Evolutionary conservation across 2,329 filamentous ascomycete genomes (phyloP).

Genomic region (Zymoseptoria pseudotritici): DNA sequence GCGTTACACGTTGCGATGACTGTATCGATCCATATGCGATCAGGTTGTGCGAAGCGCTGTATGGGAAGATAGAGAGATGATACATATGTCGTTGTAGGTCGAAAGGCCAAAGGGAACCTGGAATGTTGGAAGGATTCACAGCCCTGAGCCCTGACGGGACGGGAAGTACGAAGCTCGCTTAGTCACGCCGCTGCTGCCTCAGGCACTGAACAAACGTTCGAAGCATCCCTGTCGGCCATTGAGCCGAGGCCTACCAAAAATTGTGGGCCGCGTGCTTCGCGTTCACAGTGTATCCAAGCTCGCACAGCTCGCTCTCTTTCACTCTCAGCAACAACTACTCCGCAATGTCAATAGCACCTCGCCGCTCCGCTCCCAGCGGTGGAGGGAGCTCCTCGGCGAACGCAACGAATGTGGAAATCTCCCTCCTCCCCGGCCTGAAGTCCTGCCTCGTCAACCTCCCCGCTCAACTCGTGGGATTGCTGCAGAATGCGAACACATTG

Average conservation of each 20-base stretch:
- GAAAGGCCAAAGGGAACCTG: no score
- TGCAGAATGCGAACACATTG: slow-evolving; percentile 84
- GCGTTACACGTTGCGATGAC: not conserved
- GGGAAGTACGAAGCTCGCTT: not conserved
- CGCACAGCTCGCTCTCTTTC: not conserved
- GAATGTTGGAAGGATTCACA: no score
- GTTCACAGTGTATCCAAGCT: not conserved
- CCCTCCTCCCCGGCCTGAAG: slow-evolving; percentile 71
- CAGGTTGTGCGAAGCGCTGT: no score
- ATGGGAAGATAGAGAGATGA: no score
- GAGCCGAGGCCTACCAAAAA: not conserved
- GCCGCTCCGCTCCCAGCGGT: not conserved
- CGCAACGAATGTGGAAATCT: slow-evolving; percentile 53
- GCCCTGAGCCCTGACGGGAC: no score
- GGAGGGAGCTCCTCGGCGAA: not conserved
- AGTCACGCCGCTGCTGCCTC: not conserved
- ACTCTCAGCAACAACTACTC: not conserved
- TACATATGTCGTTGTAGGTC: no score
- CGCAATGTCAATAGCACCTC: slow-evolving; percentile 7
- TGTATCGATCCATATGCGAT: not conserved
- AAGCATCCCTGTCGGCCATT: not conserved
- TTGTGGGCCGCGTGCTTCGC: not conserved
- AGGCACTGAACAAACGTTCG: not conserved
- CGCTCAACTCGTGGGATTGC: slow-evolving; percentile 69
- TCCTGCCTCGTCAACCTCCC: slow-evolving; percentile 94